Evolutionary conservation across 371 early-diverging fungal genomes (phyloP).

Genomic region (Mucor indicus): DNA sequence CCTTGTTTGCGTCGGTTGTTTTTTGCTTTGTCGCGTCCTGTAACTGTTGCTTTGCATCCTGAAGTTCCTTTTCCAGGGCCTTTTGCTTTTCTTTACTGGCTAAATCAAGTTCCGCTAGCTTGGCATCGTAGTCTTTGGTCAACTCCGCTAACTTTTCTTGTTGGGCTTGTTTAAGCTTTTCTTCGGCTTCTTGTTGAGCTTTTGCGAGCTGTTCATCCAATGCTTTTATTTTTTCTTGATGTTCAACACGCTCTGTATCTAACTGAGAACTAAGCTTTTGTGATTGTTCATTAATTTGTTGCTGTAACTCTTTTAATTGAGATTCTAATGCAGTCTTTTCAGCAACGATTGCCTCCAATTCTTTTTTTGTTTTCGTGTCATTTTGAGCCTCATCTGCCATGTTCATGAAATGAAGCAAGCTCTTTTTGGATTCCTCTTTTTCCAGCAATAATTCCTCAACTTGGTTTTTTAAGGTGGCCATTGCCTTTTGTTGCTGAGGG

Average conservation of each 20-base stretch:
- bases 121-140: conserved; percentile 23
- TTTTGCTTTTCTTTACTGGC: not conserved
- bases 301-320: not conserved
- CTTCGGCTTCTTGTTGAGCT: not conserved
- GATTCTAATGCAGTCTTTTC: conserved; percentile 4
- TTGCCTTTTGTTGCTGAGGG: conserved; percentile 5
- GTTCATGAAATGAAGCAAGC: conserved; percentile 35
- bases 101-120: not conserved
- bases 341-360: not conserved
- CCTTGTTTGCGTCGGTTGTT: conserved; percentile 43
- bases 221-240: conserved; percentile 20
- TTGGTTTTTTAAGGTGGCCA: conserved; percentile 34
- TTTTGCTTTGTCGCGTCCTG: not conserved
- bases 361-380: conserved; percentile 21
- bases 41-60: conserved; percentile 7
- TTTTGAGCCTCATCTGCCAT: conserved; percentile 34
- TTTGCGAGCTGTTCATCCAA: conserved; percentile 1
- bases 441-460: conserved; percentile 43
- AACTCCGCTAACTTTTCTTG: conserved; percentile 1
- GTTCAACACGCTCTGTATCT: not conserved
- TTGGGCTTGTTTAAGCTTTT: not conserved
- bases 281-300: not conserved
- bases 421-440: conserved; percentile 44
- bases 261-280: not conserved
- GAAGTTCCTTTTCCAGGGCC: conserved; percentile 19